phyloP scores from a whole-genome alignment of 2,329 filamentous ascomycete genomes.

The Anthostomella pinea region DNA sequence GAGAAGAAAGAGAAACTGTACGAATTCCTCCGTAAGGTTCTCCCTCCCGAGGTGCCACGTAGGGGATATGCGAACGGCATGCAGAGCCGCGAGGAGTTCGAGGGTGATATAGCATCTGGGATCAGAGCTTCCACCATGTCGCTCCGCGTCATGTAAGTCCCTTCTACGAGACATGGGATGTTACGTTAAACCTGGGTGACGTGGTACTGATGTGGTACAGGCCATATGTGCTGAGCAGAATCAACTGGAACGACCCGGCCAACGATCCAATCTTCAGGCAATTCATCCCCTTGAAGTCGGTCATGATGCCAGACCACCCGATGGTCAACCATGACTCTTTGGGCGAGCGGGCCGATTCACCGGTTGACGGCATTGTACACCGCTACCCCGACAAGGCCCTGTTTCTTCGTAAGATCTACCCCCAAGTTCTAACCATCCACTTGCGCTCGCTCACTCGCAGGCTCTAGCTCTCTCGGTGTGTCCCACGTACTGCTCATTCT shows the following conservation, averaged over 20 bases:
- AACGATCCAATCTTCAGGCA: conserved; percentile 59
- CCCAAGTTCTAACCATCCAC: not conserved
- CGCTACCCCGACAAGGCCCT: conserved; percentile 63
- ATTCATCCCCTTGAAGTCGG: conserved; percentile 56
- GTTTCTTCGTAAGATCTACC: conserved; percentile 51
- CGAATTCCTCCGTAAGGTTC: conserved; percentile 45
- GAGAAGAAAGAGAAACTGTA: conserved; percentile 44
- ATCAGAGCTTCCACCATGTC: conserved; percentile 57
- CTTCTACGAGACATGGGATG: not conserved
- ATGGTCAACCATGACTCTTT: conserved; percentile 55
- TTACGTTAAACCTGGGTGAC: not conserved
- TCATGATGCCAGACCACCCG: conserved; percentile 52
- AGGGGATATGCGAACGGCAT: conserved; percentile 30
- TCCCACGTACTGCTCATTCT: conserved; percentile 61
- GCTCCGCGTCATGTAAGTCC: conserved; percentile 50
- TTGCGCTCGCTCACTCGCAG: conserved; percentile 16
- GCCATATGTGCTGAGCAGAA: conserved; percentile 56
- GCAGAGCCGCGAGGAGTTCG: conserved; percentile 50
- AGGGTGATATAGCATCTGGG: conserved; percentile 51
- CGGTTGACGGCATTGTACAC: conserved; percentile 57
- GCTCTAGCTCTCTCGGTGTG: conserved; percentile 54
- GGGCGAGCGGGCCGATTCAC: conserved; percentile 54
- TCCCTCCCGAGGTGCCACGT: conserved; percentile 50
- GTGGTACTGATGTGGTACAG: conserved; percentile 25
- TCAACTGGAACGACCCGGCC: conserved; percentile 58